Percentiles rank a stretch among this genome's conserved stretches.
Conservation (phyloP, 1,139 yeast genomes). For the Candida sp. region DNA sequence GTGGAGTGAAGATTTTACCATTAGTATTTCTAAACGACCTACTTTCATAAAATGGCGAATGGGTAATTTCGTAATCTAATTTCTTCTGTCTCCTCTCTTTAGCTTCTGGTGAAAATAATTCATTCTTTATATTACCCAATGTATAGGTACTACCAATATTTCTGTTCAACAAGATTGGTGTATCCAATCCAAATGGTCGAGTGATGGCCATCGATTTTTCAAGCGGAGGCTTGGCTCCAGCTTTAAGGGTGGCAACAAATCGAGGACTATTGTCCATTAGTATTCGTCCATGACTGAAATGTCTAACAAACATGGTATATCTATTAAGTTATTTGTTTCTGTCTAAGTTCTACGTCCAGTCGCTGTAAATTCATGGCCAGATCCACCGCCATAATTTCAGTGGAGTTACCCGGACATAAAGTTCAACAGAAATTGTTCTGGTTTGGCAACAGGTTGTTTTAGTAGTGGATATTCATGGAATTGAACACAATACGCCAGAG, state of each 20-base stretch:
- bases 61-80: constrained; percentile 74
- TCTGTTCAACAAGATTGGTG: constrained; percentile 27
- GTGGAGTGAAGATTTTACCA: constrained; percentile 84
- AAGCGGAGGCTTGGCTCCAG: constrained; percentile 27
- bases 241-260: constrained; percentile 24
- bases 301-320: neutral
- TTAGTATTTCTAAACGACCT: constrained; percentile 75
- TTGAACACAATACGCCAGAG: neutral
- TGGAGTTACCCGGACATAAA: neutral
- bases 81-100: constrained; percentile 51
- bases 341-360: neutral
- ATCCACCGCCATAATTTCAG: neutral
- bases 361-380: neutral
- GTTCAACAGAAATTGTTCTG: neutral
- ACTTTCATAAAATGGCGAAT: constrained; percentile 84
- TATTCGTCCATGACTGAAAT: constrained; percentile 1
- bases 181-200: constrained; percentile 41
- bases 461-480: too few species aligned
- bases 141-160: constrained; percentile 17
- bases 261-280: constrained; percentile 14
- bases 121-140: constrained; percentile 18
- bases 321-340: neutral
- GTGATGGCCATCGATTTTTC: constrained; percentile 23
- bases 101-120: constrained; percentile 35
- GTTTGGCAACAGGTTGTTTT: too few species aligned